phyloP scores from a whole-genome alignment of 1,284 basidiomycete species.

The Apiotrichum mycotoxinovorans region DNA sequence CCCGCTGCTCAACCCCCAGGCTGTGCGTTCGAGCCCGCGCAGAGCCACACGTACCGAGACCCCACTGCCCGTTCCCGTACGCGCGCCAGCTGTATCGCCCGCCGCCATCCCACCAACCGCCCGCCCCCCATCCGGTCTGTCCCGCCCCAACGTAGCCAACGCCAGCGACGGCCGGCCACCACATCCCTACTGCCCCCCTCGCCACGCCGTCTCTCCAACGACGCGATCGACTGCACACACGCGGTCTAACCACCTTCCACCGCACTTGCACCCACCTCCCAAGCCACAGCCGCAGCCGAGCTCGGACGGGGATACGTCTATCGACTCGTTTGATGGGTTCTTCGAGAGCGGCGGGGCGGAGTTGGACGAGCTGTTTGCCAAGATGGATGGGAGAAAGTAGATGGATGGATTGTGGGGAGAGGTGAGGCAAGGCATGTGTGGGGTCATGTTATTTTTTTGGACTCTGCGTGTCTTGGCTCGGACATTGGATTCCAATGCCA shows the following conservation, averaged over 20 bases:
- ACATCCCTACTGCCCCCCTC: too few relatives aligned
- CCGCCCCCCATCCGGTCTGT: too few relatives aligned
- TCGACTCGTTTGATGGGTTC: conserved; percentile 36
- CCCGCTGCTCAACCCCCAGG: not conserved
- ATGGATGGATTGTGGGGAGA: not conserved
- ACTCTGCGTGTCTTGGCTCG: too few relatives aligned
- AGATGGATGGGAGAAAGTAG: conserved; percentile 20
- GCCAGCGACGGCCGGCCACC: too few relatives aligned
- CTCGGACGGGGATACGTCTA: conserved; percentile 29
- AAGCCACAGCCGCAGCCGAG: conserved; percentile 3
- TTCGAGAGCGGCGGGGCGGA: conserved; percentile 31
- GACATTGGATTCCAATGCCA: too few relatives aligned
- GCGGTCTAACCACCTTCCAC: not conserved
- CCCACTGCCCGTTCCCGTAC: not conserved
- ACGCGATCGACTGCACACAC: not conserved
- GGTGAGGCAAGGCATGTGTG: not conserved
- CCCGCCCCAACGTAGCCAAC: too few relatives aligned
- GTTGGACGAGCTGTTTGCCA: conserved; percentile 24
- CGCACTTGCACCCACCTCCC: not conserved
- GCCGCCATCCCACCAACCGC: too few relatives aligned
- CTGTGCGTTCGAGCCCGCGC: conserved; percentile 11
- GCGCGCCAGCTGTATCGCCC: not conserved
- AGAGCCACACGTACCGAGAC: not conserved
- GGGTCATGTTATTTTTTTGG: too few relatives aligned
- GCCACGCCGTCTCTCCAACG: not conserved